Base-by-base conservation (phyloP, 2,329 filamentous ascomycete species). In the Rhexocercosporidium sp. region DNA sequence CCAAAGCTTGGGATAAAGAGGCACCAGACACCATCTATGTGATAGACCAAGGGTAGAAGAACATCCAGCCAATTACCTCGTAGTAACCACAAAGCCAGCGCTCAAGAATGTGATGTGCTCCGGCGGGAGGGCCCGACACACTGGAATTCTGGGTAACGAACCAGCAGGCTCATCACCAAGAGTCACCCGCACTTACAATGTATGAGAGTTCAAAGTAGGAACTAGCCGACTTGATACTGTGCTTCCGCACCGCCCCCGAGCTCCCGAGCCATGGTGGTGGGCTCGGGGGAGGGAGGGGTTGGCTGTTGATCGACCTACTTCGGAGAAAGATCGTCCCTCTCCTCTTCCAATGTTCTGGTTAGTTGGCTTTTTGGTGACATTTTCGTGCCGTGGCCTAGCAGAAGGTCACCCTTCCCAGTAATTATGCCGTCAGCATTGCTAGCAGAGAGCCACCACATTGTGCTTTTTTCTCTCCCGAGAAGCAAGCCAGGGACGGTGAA, bases 91-190 rank as follows among this genome's bases (percentile, higher is more conserved):
- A 34, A 39, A 53, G 31, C 46, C 60, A 66, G 60, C 46, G 53
- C 22, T 60, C 61, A 39, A 31, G 27, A n/a, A 53, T 37, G 54
- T 54, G 41, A 37, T 54, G 44, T 53, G n/a, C 25, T 57, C 59
- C n/a, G 47, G 68, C 68, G 70, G 70, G 68, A 70, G 63, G 64
- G 37, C 22, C 68, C 70, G 68, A 54, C 59, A 39, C 12, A 27
- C 7, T 34, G 59, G 29, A 49, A 16, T 39, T 41, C 25, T 62
- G 59, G 66, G 66, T 68, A 67, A 66, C 62, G 56, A 61, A 61
- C 69, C 65, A 66, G 59, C 44, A 29, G 25, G 60, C 47, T 44
- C 34, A 39, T 39, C 54, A 39, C 31, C 20, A 39, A 25, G 20
- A 39, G 12, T 5, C 53, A 56, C 34, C 20, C 54, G 54, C 54